phyloP scores from a whole-genome alignment of 495 filamentous ascomycete genomes.

The Penicillium coffeae region DNA sequence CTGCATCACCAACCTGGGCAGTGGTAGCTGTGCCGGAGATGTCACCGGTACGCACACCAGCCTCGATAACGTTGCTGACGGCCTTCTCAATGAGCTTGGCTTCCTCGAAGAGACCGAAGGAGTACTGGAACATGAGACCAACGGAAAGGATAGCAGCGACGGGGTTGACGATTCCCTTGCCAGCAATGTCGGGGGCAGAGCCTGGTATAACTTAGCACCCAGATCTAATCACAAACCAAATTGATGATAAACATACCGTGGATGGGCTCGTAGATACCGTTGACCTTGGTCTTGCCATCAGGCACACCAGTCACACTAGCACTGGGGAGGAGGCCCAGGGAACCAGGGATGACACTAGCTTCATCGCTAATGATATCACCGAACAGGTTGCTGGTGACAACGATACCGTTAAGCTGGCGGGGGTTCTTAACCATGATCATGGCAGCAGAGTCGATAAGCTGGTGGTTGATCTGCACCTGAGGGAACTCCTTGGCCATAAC shows the following conservation, averaged over 20 bases:
- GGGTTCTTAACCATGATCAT: conserved; percentile 99
- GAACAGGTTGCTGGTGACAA: conserved; percentile 92
- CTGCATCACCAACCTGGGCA: conserved; percentile 50
- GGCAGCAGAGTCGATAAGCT: conserved; percentile 91
- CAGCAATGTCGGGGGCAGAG: conserved; percentile 61
- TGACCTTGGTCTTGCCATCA: conserved; percentile 55
- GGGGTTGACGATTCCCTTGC: conserved; percentile 81
- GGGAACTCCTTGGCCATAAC: conserved; percentile 81
- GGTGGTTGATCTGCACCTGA: conserved; percentile 75
- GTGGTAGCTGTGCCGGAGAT: conserved; percentile 53
- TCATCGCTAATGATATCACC: conserved; percentile 97
- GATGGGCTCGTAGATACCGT: conserved; percentile 95
- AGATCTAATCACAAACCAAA: neutral
- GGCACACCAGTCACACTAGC: conserved; percentile 85
- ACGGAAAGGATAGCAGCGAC: conserved; percentile 53
- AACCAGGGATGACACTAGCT: conserved; percentile 92
- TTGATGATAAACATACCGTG: conserved; percentile 60
- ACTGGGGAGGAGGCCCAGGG: conserved; percentile 83
- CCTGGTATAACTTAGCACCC: conserved; percentile 23
- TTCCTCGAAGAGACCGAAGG: conserved; percentile 46
- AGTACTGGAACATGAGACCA: conserved; percentile 56
- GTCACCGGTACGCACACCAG: conserved; percentile 51
- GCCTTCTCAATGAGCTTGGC: conserved; percentile 51
- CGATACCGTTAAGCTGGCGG: conserved; percentile 81
- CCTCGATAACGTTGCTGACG: conserved; percentile 49